Percentiles rank a stretch among this genome's conserved stretches.
phyloP scores from a whole-genome alignment of 164 flowering plant species.

The Sextonia rubra region DNA sequence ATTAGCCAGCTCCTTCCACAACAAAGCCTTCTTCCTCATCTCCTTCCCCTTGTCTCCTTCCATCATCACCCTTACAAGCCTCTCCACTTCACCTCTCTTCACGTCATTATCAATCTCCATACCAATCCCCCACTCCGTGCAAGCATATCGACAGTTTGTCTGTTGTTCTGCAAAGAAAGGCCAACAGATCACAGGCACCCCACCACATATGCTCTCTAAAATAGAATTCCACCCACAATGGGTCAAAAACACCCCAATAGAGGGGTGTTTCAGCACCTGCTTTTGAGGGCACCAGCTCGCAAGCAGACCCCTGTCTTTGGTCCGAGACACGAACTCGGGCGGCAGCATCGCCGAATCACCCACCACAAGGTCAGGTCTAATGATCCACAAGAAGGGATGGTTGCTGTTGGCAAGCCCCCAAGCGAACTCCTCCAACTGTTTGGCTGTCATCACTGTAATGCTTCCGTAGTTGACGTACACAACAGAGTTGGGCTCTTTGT shows the following conservation, averaged over 20 bases:
- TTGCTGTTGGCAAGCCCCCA: constrained; percentile 17
- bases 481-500: neutral
- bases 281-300: constrained; percentile 37
- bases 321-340: constrained; percentile 9
- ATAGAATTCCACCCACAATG: constrained; percentile 40
- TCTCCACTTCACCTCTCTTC: constrained; percentile 23
- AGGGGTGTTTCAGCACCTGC: constrained; percentile 29
- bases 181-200: constrained; percentile 33
- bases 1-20: constrained; percentile 19
- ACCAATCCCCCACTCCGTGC: constrained; percentile 25
- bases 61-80: constrained; percentile 23
- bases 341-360: constrained; percentile 4
- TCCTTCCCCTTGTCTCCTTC: constrained; percentile 27
- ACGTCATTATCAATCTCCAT: constrained; percentile 20
- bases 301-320: constrained; percentile 10
- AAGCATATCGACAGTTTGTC: constrained; percentile 19
- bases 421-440: constrained; percentile 11
- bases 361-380: neutral
- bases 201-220: constrained; percentile 18
- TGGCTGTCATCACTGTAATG: constrained; percentile 1
- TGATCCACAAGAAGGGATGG: constrained; percentile 17
- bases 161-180: constrained; percentile 30
- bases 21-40: constrained; percentile 22
- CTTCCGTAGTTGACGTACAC: constrained; percentile 7
- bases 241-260: constrained; percentile 32